These are phyloP conservation scores for Viola odorata DNA, from an alignment of 345 rosid species.

Conservation along the genomic window DNA sequence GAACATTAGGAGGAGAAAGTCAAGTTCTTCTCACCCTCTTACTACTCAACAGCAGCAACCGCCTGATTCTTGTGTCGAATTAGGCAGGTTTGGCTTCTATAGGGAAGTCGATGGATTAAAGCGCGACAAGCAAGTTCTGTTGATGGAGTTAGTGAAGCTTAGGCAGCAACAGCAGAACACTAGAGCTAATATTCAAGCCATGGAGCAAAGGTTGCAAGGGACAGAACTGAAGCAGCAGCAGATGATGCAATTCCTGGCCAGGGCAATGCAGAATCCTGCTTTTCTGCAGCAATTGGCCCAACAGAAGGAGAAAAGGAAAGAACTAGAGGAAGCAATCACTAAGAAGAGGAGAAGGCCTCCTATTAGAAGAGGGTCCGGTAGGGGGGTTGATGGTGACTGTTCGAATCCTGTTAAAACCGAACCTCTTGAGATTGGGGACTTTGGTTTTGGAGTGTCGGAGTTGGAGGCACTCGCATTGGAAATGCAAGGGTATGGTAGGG, in stretches of 20 bases:
- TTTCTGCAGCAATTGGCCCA: conserved; percentile 53
- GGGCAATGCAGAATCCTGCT: conserved; percentile 59
- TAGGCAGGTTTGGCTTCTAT: conserved; percentile 43
- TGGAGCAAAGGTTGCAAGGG: conserved; percentile 62
- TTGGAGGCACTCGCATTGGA: conserved; percentile 81
- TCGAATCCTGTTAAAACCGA: conserved; percentile 37
- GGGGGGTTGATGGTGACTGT: conserved; percentile 4
- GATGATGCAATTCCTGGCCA: conserved; percentile 80
- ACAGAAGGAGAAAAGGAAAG: conserved; percentile 42
- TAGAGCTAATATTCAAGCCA: conserved; percentile 43
- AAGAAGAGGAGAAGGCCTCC: conserved; percentile 43
- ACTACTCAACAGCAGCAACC: conserved; percentile 23
- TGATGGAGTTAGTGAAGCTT: conserved; percentile 60
- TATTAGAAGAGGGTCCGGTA: conserved; percentile 19
- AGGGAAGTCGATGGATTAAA: conserved; percentile 43
- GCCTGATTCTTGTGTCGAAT: conserved; percentile 46
- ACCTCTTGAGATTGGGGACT: conserved; percentile 37
- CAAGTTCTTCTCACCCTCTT: conserved; percentile 29
- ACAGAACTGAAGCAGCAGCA: conserved; percentile 78
- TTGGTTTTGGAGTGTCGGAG: conserved; percentile 48
- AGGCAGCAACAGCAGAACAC: conserved; percentile 68
- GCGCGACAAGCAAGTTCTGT: conserved; percentile 54
- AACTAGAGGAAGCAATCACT: conserved; percentile 44
- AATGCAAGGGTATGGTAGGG: conserved; percentile 63
- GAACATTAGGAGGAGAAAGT: conserved; percentile 63